Evolutionary conservation across 1,284 basidiomycete genomes (phyloP).

Genomic region (Puccinia horiana): DNA sequence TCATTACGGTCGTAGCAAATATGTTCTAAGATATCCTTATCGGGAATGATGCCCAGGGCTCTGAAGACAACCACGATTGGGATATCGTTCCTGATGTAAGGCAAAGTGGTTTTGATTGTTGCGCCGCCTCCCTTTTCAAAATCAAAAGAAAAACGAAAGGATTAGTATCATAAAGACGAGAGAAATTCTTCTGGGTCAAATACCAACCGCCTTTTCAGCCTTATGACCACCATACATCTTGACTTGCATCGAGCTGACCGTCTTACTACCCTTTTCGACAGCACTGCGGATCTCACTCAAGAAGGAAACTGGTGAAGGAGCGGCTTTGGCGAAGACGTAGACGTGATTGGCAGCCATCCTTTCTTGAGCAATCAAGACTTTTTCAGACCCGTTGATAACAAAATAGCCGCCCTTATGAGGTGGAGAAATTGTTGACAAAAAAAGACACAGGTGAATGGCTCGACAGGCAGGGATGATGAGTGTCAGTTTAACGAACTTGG

Average conservation of each 20-base stretch:
- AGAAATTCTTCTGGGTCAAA: background rate
- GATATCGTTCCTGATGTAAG: slow-evolving; percentile 97
- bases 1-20: slow-evolving; percentile 98
- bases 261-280: slow-evolving; percentile 97
- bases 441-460: background rate
- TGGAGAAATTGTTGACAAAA: background rate
- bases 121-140: slow-evolving; percentile 65
- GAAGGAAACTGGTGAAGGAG: slow-evolving; percentile 93
- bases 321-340: slow-evolving; percentile 97
- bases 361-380: slow-evolving; percentile 98
- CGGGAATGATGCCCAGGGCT: slow-evolving; percentile 94
- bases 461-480: background rate
- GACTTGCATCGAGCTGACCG: slow-evolving; percentile 95
- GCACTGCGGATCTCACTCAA: slow-evolving; percentile 96
- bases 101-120: slow-evolving; percentile 94
- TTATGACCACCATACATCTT: slow-evolving; percentile 67
- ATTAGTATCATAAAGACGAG: background rate
- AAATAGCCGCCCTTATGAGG: slow-evolving; percentile 87
- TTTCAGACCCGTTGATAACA: slow-evolving; percentile 99
- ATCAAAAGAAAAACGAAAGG: slow-evolving; percentile 10
- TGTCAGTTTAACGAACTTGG: slow-evolving; percentile 59
- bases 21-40: slow-evolving; percentile 94
- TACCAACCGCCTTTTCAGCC: slow-evolving; percentile 52
- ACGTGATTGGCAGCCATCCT: slow-evolving; percentile 99
- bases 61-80: slow-evolving; percentile 99